These are phyloP conservation scores for Amaranthus palmeri DNA, from an alignment of 148 eudicot species.

Conservation along the genomic window DNA sequence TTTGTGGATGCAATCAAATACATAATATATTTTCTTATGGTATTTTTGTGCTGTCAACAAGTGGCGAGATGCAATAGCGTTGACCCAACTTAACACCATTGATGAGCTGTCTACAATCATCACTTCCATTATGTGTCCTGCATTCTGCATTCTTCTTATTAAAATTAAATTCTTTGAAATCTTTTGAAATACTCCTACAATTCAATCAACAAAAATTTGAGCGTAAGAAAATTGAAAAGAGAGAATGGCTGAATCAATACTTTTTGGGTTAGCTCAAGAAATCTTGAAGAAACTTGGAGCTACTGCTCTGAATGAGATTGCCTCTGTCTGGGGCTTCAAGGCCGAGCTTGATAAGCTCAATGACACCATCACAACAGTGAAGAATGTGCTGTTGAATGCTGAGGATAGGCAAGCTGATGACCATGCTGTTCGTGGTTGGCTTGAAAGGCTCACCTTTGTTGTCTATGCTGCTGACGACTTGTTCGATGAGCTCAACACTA, in stretches of 20 bases:
- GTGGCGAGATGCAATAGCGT: too few relatives aligned
- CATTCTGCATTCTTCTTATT: too few relatives aligned
- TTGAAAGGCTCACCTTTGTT: constrained; percentile 20
- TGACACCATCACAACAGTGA: constrained; percentile 12
- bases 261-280: constrained; percentile 6
- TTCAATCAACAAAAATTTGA: too few relatives aligned
- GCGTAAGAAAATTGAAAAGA: too few relatives aligned
- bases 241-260: constrained; percentile 21
- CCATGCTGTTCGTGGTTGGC: constrained; percentile 15
- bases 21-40: too few relatives aligned
- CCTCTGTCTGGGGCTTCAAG: constrained; percentile 13
- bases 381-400: constrained; percentile 25
- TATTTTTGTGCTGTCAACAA: too few relatives aligned
- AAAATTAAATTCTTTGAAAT: too few relatives aligned
- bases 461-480: constrained; percentile 23
- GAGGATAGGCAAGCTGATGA: constrained; percentile 20
- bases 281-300: constrained; percentile 18
- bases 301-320: constrained; percentile 16
- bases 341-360: constrained; percentile 12
- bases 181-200: too few relatives aligned
- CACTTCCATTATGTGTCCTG: too few relatives aligned
- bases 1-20: too few relatives aligned
- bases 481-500: constrained; percentile 20
- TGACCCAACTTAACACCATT: too few relatives aligned
- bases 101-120: too few relatives aligned